These are phyloP conservation scores for Grosmannia huntii DNA, from an alignment of 2,329 filamentous ascomycete species.

Conservation along the genomic window DNA sequence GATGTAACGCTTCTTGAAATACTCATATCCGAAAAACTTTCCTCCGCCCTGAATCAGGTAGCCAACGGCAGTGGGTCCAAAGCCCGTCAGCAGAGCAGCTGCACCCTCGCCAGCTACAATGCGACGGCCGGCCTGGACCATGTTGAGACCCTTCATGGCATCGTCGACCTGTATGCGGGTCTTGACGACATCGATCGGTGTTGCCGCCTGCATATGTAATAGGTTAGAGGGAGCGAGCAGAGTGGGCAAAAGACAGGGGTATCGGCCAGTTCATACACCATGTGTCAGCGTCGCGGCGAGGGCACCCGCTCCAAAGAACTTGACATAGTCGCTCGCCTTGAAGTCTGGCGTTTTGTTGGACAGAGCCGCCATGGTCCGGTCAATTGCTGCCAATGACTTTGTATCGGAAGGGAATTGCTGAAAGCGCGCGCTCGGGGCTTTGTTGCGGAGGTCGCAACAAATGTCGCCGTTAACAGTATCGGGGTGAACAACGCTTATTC, in stretches of 20 bases:
- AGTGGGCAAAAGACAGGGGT: background rate
- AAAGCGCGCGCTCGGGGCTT: background rate
- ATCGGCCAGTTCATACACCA: conserved; percentile 24
- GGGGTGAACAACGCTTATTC: background rate
- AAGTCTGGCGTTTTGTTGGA: conserved; percentile 24
- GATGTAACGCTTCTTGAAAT: conserved; percentile 85
- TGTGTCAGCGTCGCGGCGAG: conserved; percentile 39
- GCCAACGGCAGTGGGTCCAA: conserved; percentile 73
- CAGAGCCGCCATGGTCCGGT: background rate
- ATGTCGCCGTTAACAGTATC: background rate
- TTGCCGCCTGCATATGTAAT: conserved; percentile 28
- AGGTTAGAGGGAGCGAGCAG: background rate
- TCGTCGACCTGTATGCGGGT: conserved; percentile 86
- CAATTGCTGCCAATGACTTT: background rate
- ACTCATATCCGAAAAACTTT: conserved; percentile 88
- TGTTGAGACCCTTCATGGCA: conserved; percentile 68
- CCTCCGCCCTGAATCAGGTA: conserved; percentile 83
- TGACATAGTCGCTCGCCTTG: conserved; percentile 30
- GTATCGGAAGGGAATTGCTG: background rate
- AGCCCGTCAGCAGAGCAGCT: conserved; percentile 67
- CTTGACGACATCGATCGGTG: conserved; percentile 62
- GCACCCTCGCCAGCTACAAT: conserved; percentile 71
- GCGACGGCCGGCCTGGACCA: conserved; percentile 66
- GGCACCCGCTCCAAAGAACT: conserved; percentile 40
- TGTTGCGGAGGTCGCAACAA: background rate